A percentile compares a stretch with the other conserved stretches of the same genome.
Evolutionary conservation across 495 filamentous ascomycete genomes (phyloP).

Genomic region (Penicillium paradoxum): DNA sequence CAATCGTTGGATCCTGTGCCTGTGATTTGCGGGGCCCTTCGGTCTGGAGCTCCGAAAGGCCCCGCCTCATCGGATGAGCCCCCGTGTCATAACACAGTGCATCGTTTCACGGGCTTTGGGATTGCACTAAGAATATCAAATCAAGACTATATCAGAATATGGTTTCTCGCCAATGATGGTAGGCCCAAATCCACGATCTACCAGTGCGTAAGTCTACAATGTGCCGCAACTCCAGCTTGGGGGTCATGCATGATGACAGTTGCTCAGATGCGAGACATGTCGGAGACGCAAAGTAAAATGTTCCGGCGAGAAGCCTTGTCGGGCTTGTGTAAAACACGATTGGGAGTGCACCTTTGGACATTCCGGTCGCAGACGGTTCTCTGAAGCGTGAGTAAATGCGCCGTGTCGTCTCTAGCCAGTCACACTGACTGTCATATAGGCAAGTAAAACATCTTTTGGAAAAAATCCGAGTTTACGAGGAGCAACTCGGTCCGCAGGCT

Average conservation of each 20-base stretch:
- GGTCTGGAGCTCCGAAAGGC: background rate
- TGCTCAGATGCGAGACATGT: conserved; percentile 19
- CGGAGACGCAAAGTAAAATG: conserved; percentile 22
- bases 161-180: background rate
- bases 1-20: background rate
- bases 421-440: conserved; percentile 1
- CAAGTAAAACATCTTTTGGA: conserved; percentile 16
- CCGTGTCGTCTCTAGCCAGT: background rate
- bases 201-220: conserved; percentile 11
- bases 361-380: conserved; percentile 14
- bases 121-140: background rate
- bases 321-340: conserved; percentile 18
- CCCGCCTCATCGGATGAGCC: background rate
- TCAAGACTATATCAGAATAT: background rate
- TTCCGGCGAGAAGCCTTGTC: conserved; percentile 20
- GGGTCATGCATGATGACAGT: conserved; percentile 1
- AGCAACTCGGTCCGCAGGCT: conserved; percentile 1
- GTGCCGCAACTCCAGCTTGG: background rate
- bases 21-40: background rate
- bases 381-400: conserved; percentile 14
- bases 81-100: background rate
- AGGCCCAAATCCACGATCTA: conserved; percentile 9
- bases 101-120: background rate
- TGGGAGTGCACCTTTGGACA: conserved; percentile 17
- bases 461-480: conserved; percentile 14